Base-by-base conservation (phyloP, 495 filamentous ascomycete species). In the Arthonia radiata region DNA sequence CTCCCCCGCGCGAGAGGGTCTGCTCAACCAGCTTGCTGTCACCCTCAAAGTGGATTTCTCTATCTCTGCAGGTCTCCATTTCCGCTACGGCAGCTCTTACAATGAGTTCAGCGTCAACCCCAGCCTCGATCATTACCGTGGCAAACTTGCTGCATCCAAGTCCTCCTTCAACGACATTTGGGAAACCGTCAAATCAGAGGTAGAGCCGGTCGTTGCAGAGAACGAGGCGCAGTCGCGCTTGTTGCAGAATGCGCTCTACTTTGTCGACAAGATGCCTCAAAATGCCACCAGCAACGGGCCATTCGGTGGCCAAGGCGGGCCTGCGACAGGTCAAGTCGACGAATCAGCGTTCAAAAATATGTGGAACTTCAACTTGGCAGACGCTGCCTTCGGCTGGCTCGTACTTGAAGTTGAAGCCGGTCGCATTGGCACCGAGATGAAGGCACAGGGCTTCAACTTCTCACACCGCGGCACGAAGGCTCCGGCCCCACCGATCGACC, bases 291-390 rank as follows among this genome's bases (percentile, higher is more conserved):
- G 89, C 32, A 83, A 83, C 1, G 93, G 91, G 46, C 89, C 89
- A 0, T 94, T 94, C 41, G 86, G 89, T 31, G 86, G 86, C 5
- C 71, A 75, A 8, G 62, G 67, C n/a, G 70, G 72, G 11, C 61
- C 62, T 15, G 66, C 64, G 13, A 70, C 69, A 34, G 83, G 86
- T 12, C 79, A 89, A 38, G 79, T 99, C 12, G 86, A 99, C 40
- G 86, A 99, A 53, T 91, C 82, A 36, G 86, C 86, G 0, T 99
- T 99, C 58, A 99, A 99, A 58, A 99, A 99, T 40, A 94, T 94
- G 89, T 99, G 86, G 86, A 99, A 99, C 52, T 99, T 99, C 54
- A 99, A 99, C 46, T 51, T 99, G 26, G 86, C 86, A 13, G 86
- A 99, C 53, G 86, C 86, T 18, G 89, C 86, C 8, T 99, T 92